Evolutionary conservation across 768 basidiomycete species (phyloP), one percentile per base, ranked within the genome.

Genomic region (Clavulina sp.): DNA sequence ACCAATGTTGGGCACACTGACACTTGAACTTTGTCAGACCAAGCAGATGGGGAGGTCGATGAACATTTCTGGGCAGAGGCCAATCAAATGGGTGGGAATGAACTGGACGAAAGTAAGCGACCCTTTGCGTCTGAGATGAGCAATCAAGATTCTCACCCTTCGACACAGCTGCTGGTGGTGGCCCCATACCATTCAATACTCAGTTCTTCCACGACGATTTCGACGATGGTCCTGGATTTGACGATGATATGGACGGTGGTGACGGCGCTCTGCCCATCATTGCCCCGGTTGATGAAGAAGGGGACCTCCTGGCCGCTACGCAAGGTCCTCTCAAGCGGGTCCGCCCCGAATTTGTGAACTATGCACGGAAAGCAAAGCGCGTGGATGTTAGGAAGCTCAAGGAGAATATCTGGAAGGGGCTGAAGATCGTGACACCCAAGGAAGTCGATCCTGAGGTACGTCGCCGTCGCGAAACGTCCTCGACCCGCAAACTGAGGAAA

Each of bases 51-150:
- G 28, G 91, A 95, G 64, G 80, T 93, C 26, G 93, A 96, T 61
- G 89, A 92, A 66, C 79, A 84, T 55, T 97, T 91, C 70, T 97
- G 95, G 95, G 92, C 91, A 0, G 84, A 88, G 59, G 88, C 87
- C 3, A 91, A 69, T 6, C 74, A 73, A 18, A 58, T 63, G 19
- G 69, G 63, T 4, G 73, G 73, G 52, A 72, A 73, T 7, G 76
- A 75, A 19, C 73, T 64, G 23, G 81, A 85, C 48, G 81, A 79
- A 43, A 73, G 84, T 83, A 57, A 63, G 76, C 60, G 30, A 40
- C 26, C 13, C n/a, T 18, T 34, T 46, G 54, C 55, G 46, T 57
- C 57, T 57, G 63, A 58, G 40, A 23, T 24, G 41, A 48, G 41
- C 43, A 41, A 3, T n/a, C 62, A 62, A 69, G 61, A 5, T 69